Base-by-base conservation (phyloP, 306 rosid genomes). In the Fagus crenata region DNA sequence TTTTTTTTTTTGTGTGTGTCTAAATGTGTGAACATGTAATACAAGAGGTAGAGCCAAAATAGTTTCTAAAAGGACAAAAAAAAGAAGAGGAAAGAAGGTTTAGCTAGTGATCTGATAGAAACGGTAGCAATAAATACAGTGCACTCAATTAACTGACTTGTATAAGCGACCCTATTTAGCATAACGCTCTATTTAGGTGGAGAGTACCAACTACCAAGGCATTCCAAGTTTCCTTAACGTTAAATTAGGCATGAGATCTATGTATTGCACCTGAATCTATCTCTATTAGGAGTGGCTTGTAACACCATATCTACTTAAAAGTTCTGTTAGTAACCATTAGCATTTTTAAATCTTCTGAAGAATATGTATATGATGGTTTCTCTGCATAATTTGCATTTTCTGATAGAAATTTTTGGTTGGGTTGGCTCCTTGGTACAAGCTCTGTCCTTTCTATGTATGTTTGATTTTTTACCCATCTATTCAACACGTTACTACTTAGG, bases 401-500 rank as follows among this genome's bases (percentile, higher is more conserved):
- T 33, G 6, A 63, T 61, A 33, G 54, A 40, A 12, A 8, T 12
- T 33, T 76, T 67, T 46, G 12, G 51, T 46, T 68, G 14, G 2
- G 11, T 56, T 56, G 22, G 17, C 46, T n/a, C 32, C 46, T 65
- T 40, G 18, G 28, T 67, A 9, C 67, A 12, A 53, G 56, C 71
- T 63, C 6, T 63, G 17, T 75, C 1, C 69, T 77, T 63, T 8
- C 74, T 8, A 22, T 46, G 42, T 72, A 61, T 54, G 37, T 67
- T n/a, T 33, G 54, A 53, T 59, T 67, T 51, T 42, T 61, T 37
- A 59, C 41, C 41, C 35, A 68, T 56, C 22, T 22, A 7, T 0
- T 71, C 32, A 22, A 58, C 61, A 41, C 56, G 22, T 67, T 79
- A 49, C n/a, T n/a, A n/a, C 22, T 73, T 77, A 93, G 97, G 88